phyloP scores from a whole-genome alignment of 257 asterid species.

The Salvia miltiorrhiza region DNA sequence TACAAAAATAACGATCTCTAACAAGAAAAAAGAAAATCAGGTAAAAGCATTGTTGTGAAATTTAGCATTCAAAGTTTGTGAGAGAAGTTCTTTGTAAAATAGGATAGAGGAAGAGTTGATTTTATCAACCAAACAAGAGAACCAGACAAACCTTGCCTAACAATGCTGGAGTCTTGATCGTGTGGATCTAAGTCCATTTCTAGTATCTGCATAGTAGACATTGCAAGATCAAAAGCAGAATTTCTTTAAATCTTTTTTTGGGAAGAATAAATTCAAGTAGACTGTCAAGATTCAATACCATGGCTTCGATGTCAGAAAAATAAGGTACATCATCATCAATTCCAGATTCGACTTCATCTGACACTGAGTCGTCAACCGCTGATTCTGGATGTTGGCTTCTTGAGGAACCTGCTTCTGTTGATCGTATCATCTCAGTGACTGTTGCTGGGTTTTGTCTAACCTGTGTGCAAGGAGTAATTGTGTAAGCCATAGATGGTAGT shows the following conservation, averaged over 20 bases:
- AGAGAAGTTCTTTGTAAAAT: not conserved
- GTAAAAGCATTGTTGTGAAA: not conserved
- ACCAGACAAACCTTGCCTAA: conserved; percentile 50
- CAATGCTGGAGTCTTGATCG: conserved; percentile 49
- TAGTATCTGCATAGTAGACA: conserved; percentile 60
- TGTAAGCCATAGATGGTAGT: conserved; percentile 8
- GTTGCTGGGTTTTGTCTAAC: conserved; percentile 39
- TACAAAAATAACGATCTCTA: not conserved
- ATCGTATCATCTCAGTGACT: conserved; percentile 30
- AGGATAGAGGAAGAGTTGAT: not conserved
- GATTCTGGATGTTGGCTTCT: conserved; percentile 38
- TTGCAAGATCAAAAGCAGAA: conserved; percentile 18
- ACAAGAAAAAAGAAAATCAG: not conserved
- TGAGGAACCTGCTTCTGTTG: conserved; percentile 41
- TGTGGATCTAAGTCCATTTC: conserved; percentile 89
- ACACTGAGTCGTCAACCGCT: conserved; percentile 38
- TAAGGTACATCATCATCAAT: conserved; percentile 85
- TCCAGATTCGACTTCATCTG: conserved; percentile 60
- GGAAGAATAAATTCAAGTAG: conserved; percentile 11
- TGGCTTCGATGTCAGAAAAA: conserved; percentile 93
- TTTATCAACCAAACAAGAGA: conserved; percentile 16
- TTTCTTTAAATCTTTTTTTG: not conserved
- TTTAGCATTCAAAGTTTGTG: not conserved
- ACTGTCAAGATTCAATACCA: conserved; percentile 48
- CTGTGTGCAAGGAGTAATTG: conserved; percentile 36